Evolutionary conservation across 164 flowering plant species (phyloP), one percentile per base, ranked within the genome.

Genomic region (Magnolia changhungtana): DNA sequence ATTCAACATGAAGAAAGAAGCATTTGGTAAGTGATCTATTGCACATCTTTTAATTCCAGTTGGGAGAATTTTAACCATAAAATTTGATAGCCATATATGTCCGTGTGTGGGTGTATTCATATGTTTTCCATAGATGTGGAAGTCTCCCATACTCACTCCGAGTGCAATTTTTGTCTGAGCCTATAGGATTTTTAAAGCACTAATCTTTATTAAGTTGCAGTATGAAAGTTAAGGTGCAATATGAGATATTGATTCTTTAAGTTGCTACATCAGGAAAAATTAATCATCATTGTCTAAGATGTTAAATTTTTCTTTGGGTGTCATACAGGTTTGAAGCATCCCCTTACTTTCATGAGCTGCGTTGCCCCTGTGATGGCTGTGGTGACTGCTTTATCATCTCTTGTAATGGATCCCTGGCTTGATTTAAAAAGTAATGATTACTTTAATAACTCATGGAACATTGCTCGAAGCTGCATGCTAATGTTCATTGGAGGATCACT

Each of bases 311-410:
- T 75, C 14, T 75, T 64, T 66, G 71, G 58, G 49, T 76, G 49
- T 71, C 80, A 50, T 86, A 59, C 88, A 94, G 99, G 99, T 81
- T 83, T 96, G 79, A 87, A 90, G 83, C 89, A 96, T 84, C 99
- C 99, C 9, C 83, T 96, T 76, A 86, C 91, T 23, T 82, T 96
- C 78, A 96, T 96, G 99, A 94, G 98, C 87, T 96, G 89, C 72
- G 92, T 96, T 76, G 84, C 98, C 79, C 99, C 99, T 69, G 87
- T 94, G 67, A 96, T 96, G 99, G 97, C 98, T 20, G 64, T 90
- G 27, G 85, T 83, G 77, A 96, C 99, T 65, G 94, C 86, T 76
- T 10, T 94, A 50, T 87, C 92, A 74, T 96, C 99, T 73, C 89
- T 96, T 55, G 4, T 88, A 16, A 66, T 92, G 78, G 99, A 96